These are phyloP conservation scores for Colletotrichum truncatum DNA, from an alignment of 2,329 filamentous ascomycete species.

Conservation along the genomic window DNA sequence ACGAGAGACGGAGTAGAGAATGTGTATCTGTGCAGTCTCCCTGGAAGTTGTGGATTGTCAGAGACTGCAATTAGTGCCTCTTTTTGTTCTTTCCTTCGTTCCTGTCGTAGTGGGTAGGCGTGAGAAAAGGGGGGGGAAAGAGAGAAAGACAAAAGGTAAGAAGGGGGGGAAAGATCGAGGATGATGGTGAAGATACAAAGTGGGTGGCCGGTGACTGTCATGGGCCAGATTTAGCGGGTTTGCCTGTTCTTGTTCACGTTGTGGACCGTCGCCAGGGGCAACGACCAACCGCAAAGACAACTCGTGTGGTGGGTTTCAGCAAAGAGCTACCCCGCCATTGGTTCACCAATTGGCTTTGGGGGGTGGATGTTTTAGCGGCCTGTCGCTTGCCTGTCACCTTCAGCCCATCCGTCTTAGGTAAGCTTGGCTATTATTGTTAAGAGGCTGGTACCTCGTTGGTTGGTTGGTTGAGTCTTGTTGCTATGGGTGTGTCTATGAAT, in stretches of 20 bases:
- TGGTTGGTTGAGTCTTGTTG: no score
- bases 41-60: constrained; percentile 17
- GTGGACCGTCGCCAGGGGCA: constrained; percentile 26
- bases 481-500: no score
- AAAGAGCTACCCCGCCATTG: constrained; percentile 24
- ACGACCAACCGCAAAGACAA: neutral
- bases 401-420: neutral
- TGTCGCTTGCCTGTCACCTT: constrained; percentile 10
- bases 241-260: neutral
- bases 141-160: neutral
- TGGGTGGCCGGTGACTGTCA: neutral
- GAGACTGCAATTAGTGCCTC: constrained; percentile 25
- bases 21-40: constrained; percentile 18
- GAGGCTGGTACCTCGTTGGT: neutral
- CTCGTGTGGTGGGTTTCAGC: constrained; percentile 25
- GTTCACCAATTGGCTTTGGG: neutral
- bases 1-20: neutral
- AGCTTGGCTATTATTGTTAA: neutral
- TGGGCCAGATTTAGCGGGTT: constrained; percentile 15
- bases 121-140: no score
- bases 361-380: constrained; percentile 1
- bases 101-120: no score
- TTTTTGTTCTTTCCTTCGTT: no score
- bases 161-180: neutral
- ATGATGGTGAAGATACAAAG: neutral